Percentiles rank a stretch among this genome's conserved stretches.
Conservation (phyloP, 2,329 filamentous ascomycete genomes). For the Mariannaea elegans region DNA sequence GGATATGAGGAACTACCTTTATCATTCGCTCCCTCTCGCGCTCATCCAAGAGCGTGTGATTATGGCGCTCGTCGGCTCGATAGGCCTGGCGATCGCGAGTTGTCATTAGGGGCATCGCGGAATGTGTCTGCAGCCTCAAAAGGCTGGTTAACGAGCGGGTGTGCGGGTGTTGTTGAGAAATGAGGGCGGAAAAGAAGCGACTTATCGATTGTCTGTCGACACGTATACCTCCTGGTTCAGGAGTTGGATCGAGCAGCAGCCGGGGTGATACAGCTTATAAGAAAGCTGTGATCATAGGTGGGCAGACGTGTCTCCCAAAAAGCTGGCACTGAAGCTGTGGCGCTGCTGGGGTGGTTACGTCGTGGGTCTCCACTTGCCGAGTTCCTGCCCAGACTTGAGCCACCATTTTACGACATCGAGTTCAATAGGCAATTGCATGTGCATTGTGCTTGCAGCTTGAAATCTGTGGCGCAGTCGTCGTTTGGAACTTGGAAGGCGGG, state of each 20-base stretch:
- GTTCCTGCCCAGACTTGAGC: conserved; percentile 16
- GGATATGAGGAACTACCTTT: conserved; percentile 39
- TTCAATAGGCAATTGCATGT: conserved; percentile 16
- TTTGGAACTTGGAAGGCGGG: conserved; percentile 22
- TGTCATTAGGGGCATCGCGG: conserved; percentile 47
- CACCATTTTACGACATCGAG: conserved; percentile 10
- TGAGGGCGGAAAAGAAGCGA: background rate
- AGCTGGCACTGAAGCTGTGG: conserved; percentile 29
- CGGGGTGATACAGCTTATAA: conserved; percentile 35
- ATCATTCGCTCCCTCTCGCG: conserved; percentile 50
- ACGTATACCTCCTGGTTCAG: conserved; percentile 5
- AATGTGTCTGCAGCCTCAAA: conserved; percentile 38
- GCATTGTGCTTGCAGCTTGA: conserved; percentile 23
- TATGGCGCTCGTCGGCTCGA: conserved; percentile 48
- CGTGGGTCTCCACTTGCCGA: conserved; percentile 36
- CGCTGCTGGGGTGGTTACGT: conserved; percentile 38
- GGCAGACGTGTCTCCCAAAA: conserved; percentile 36
- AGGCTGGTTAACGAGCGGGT: conserved; percentile 35
- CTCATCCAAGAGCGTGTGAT: conserved; percentile 47
- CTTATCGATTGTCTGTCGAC: background rate
- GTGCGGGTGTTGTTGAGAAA: background rate
- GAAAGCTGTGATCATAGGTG: conserved; percentile 27
- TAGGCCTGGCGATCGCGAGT: conserved; percentile 50
- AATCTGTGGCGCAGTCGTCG: conserved; percentile 36
- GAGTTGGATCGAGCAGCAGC: conserved; percentile 20